Evolutionary conservation across 2,329 filamentous ascomycete species (phyloP).

Genomic region (Pyrenophora seminiperda): DNA sequence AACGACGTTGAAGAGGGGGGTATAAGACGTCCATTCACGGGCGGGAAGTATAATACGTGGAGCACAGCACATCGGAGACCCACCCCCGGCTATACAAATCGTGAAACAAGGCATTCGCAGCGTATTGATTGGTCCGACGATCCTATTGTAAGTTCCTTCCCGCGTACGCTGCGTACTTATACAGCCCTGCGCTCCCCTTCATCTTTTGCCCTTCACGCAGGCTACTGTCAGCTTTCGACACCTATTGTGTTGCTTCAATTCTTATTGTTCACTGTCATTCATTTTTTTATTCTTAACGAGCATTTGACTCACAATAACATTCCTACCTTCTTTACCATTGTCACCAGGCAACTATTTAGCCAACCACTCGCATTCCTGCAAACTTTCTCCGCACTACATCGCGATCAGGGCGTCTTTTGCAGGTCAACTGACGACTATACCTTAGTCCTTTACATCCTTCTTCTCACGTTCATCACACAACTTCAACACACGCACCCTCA

Average conservation of each 20-base stretch:
- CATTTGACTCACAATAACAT: constrained; percentile 19
- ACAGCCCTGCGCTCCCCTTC: constrained; percentile 29
- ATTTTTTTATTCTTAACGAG: constrained; percentile 34
- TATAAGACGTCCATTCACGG: constrained; percentile 40
- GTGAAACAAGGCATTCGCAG: constrained; percentile 45
- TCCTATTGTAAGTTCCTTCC: constrained; percentile 38
- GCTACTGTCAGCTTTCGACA: constrained; percentile 37
- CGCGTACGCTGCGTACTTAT: constrained; percentile 36
- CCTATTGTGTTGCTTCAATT: constrained; percentile 37
- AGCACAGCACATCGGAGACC: constrained; percentile 36
- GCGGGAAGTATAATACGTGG: constrained; percentile 26
- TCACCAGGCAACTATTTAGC: constrained; percentile 28
- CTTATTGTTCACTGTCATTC: constrained; percentile 42
- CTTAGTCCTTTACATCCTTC: constrained; percentile 29
- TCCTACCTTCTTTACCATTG: constrained; percentile 18
- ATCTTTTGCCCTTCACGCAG: constrained; percentile 38
- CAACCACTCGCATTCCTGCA: constrained; percentile 18
- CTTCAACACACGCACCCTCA: constrained; percentile 30
- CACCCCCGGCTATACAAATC: constrained; percentile 35
- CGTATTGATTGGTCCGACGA: constrained; percentile 38
- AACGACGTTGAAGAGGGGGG: constrained; percentile 20
- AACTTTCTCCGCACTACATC: constrained; percentile 16
- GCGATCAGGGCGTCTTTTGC: constrained; percentile 31
- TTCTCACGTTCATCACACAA: constrained; percentile 21
- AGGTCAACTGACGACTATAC: constrained; percentile 35